These are phyloP conservation scores for Monosporozyma solicola DNA, from an alignment of 805 yeast genomes.

Conservation along the genomic window DNA sequence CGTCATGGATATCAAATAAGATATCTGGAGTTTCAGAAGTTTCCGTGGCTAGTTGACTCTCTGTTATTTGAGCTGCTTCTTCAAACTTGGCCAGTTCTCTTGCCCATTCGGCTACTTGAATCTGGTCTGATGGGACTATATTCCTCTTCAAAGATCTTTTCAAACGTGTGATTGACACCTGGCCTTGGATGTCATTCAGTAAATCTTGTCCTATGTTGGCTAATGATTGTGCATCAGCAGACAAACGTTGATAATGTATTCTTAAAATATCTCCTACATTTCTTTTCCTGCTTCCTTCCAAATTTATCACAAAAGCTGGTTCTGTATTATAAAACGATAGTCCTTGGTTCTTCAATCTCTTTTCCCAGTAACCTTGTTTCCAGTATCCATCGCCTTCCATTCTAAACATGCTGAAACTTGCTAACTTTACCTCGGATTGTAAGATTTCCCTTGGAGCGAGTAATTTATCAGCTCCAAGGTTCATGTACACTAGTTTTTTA, in stretches of 20 bases:
- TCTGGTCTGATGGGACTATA: background rate
- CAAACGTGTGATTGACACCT: conserved; percentile 28
- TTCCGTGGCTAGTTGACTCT: background rate
- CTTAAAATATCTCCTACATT: conserved; percentile 76
- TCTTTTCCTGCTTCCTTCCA: conserved; percentile 51
- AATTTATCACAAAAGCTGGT: conserved; percentile 76
- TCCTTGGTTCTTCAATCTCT: conserved; percentile 44
- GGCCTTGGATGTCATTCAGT: conserved; percentile 75
- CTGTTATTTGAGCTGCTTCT: background rate
- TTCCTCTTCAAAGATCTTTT: background rate
- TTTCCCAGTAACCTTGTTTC: conserved; percentile 88
- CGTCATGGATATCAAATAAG: conserved; percentile 3
- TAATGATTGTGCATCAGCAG: conserved; percentile 71
- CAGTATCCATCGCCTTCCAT: conserved; percentile 78
- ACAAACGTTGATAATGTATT: conserved; percentile 72
- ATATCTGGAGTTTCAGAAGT: background rate
- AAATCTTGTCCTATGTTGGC: conserved; percentile 86
- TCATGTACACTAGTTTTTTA: conserved; percentile 72
- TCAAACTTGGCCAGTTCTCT: background rate
- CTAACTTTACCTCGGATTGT: conserved; percentile 1
- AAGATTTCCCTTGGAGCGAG: conserved; percentile 66
- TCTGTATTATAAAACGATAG: conserved; percentile 64
- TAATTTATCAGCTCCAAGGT: conserved; percentile 48
- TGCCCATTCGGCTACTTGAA: background rate
- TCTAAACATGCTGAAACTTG: conserved; percentile 67